phyloP scores from a whole-genome alignment of 768 basidiomycete genomes.

The Suillus cothurnatus region DNA sequence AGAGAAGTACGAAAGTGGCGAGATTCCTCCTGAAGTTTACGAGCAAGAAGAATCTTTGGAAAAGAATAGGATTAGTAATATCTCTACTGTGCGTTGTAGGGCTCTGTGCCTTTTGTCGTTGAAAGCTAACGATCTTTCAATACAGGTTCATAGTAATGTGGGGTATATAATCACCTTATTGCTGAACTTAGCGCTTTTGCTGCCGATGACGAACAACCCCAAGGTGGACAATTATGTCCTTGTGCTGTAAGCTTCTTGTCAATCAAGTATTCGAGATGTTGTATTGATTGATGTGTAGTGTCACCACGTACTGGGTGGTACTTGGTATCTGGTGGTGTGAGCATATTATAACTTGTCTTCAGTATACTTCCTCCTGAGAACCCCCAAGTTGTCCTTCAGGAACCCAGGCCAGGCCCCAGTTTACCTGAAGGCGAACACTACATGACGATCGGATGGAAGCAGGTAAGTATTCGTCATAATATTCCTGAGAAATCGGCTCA shows the following conservation, averaged over 20 bases:
- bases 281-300: slow-evolving; percentile 38
- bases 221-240: slow-evolving; percentile 76
- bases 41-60: slow-evolving; percentile 77
- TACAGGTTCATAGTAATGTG: slow-evolving; percentile 72
- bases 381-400: slow-evolving; percentile 72
- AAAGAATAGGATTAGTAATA: slow-evolving; percentile 85
- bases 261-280: neutral
- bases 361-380: neutral
- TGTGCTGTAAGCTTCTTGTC: slow-evolving; percentile 53
- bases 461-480: slow-evolving; percentile 41
- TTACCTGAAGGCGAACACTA: slow-evolving; percentile 79
- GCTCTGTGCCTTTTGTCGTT: neutral
- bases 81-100: slow-evolving; percentile 62
- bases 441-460: slow-evolving; percentile 84
- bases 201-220: slow-evolving; percentile 57
- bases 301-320: slow-evolving; percentile 76
- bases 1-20: slow-evolving; percentile 58
- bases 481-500: slow-evolving; percentile 6
- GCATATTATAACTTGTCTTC: slow-evolving; percentile 23
- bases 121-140: neutral
- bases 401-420: slow-evolving; percentile 79
- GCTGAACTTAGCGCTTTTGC: slow-evolving; percentile 69
- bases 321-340: slow-evolving; percentile 88
- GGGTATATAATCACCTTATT: slow-evolving; percentile 68
- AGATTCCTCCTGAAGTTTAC: slow-evolving; percentile 62